A percentile compares a stretch with the other conserved stretches of the same genome.
Evolutionary conservation across 257 asterid species (phyloP).

Genomic region (Capsicum pubescens): DNA sequence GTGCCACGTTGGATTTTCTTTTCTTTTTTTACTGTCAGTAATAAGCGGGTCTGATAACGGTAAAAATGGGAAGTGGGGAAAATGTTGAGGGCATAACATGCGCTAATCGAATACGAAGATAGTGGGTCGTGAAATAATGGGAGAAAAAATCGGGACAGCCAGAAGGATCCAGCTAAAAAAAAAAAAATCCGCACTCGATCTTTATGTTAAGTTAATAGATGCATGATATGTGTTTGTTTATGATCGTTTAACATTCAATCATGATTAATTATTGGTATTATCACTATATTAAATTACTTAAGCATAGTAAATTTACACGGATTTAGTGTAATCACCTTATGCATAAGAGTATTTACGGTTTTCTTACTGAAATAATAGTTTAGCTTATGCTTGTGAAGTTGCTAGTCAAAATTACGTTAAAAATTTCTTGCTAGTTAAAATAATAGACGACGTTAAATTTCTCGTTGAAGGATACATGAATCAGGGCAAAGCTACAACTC

Average conservation of each 20-base stretch:
- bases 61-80: background rate
- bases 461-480: no score
- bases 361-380: background rate
- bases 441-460: background rate
- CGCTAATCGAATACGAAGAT: constrained; percentile 9
- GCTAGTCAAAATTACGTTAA: background rate
- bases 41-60: background rate
- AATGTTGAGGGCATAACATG: constrained; percentile 1
- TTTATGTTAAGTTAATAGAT: background rate
- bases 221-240: background rate
- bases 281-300: background rate
- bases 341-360: background rate
- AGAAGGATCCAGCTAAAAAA: background rate
- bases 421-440: background rate
- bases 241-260: background rate
- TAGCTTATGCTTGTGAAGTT: background rate
- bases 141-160: background rate
- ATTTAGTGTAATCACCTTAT: background rate
- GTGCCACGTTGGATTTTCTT: constrained; percentile 20
- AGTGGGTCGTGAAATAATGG: background rate
- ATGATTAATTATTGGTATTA: background rate
- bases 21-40: background rate
- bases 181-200: no score
- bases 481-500: no score
- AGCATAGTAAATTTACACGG: background rate